Percentiles rank a stretch among this genome's conserved stretches.
Conservation (phyloP, 345 rosid genomes). For the Odontarrhena argentea region DNA sequence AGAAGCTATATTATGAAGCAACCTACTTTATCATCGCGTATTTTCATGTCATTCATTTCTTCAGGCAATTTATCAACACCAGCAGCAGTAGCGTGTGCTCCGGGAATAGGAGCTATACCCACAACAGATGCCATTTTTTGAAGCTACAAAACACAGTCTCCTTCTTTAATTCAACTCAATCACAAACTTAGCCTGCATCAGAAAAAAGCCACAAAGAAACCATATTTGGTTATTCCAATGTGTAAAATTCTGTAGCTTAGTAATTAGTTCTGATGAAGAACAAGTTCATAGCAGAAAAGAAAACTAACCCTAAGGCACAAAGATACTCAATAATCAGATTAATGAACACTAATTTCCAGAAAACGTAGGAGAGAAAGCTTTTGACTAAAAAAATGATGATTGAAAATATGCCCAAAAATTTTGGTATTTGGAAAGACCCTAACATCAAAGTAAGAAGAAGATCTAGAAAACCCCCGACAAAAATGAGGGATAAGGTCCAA, state of each 20-base stretch:
- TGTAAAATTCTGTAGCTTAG: neutral
- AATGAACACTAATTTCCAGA: neutral
- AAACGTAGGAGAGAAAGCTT: slow-evolving; percentile 1
- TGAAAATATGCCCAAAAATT: neutral
- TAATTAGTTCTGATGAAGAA: neutral
- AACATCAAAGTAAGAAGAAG: slow-evolving; percentile 16
- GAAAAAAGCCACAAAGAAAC: neutral
- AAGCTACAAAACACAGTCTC: slow-evolving; percentile 11
- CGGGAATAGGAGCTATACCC: slow-evolving; percentile 57
- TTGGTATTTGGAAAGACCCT: neutral
- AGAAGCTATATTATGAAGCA: neutral
- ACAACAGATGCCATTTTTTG: slow-evolving; percentile 64
- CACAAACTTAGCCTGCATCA: slow-evolving; percentile 15
- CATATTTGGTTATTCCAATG: neutral
- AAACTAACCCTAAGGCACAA: too few species aligned
- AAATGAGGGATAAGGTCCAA: neutral
- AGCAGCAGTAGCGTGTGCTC: slow-evolving; percentile 51
- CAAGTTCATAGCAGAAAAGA: neutral
- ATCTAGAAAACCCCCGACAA: neutral
- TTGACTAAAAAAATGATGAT: neutral
- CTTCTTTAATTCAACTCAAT: neutral
- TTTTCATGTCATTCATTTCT: slow-evolving; percentile 89
- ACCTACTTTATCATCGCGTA: slow-evolving; percentile 59
- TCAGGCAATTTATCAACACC: slow-evolving; percentile 76
- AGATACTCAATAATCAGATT: too few species aligned